A percentile compares a stretch with the other conserved stretches of the same genome.
Evolutionary conservation across 1,139 yeast genomes (phyloP).

Genomic region (Spencermartinsiella ligniputridi): DNA sequence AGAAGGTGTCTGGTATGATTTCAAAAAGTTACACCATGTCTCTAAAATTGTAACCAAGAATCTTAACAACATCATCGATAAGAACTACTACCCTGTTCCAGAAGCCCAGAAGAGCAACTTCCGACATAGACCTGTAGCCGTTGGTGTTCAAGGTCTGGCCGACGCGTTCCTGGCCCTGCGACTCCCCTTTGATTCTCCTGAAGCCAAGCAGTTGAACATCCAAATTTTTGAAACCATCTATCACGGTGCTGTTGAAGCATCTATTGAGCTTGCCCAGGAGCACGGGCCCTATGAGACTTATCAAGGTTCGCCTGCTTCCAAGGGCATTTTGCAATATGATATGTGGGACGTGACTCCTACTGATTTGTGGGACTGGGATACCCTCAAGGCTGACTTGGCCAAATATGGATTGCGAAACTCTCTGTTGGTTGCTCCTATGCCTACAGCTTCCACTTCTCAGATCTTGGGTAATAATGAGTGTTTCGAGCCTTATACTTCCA

Average conservation of each 20-base stretch:
- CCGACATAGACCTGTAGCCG: constrained; percentile 79
- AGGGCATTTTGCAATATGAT: constrained; percentile 75
- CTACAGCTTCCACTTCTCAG: constrained; percentile 91
- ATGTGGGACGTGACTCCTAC: constrained; percentile 76
- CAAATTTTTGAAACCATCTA: constrained; percentile 88
- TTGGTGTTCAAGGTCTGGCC: constrained; percentile 89
- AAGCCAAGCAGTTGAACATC: constrained; percentile 64
- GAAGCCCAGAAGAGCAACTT: constrained; percentile 66
- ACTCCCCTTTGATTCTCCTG: constrained; percentile 72
- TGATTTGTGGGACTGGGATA: constrained; percentile 70
- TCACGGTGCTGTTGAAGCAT: constrained; percentile 80
- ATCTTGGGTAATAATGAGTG: constrained; percentile 86
- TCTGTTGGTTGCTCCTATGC: constrained; percentile 86
- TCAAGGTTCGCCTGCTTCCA: constrained; percentile 76
- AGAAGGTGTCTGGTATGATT: constrained; percentile 56
- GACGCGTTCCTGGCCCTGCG: constrained; percentile 76
- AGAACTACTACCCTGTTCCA: constrained; percentile 71
- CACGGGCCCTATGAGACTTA: constrained; percentile 67
- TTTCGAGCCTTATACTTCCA: constrained; percentile 87
- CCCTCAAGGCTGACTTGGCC: constrained; percentile 54
- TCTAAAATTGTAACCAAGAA: constrained; percentile 72
- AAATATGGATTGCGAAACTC: constrained; percentile 76
- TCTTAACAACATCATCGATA: constrained; percentile 72
- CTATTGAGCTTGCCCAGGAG: constrained; percentile 63
- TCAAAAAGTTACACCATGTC: constrained; percentile 63